Conservation (phyloP, 192 early-diverging fungal species). For the Coemansia biformis region DNA sequence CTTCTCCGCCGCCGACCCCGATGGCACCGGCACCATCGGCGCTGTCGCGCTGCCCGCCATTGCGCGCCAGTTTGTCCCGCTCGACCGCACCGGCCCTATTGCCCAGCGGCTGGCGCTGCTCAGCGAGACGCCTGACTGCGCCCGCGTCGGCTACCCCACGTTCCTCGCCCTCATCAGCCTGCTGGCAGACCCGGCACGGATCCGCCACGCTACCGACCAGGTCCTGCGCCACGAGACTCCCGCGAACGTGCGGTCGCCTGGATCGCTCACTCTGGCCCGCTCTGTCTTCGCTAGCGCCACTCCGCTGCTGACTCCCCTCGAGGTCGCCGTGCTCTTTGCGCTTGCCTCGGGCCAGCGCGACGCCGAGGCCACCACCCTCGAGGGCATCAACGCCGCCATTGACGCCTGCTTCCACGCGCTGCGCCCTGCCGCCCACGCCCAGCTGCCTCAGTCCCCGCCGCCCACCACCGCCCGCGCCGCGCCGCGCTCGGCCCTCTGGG, state of each 20-base stretch:
- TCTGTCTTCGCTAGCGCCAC: slow-evolving; percentile 12
- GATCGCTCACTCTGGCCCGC: slow-evolving; percentile 8
- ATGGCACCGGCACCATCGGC: slow-evolving; percentile 29
- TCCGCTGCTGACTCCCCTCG: slow-evolving; percentile 41
- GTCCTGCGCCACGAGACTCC: slow-evolving; percentile 17
- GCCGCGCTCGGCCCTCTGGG: slow-evolving; percentile 24
- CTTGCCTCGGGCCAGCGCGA: slow-evolving; percentile 31
- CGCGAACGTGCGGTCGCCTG: slow-evolving; percentile 6
- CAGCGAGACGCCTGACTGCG: slow-evolving; percentile 13
- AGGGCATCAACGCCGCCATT: slow-evolving; percentile 10
- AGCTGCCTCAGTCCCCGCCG: slow-evolving; percentile 7
- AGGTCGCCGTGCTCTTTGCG: slow-evolving; percentile 42
- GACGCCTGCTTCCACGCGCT: slow-evolving; percentile 28
- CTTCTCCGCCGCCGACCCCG: slow-evolving; percentile 22
- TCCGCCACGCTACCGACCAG: slow-evolving; percentile 43
- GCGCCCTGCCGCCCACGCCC: slow-evolving; percentile 11
- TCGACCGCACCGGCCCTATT: slow-evolving; percentile 18
- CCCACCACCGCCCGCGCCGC: neutral
- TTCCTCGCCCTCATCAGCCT: slow-evolving; percentile 47
- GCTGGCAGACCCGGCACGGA: slow-evolving; percentile 30
- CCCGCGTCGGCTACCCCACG: slow-evolving; percentile 53
- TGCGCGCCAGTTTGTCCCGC: slow-evolving; percentile 29
- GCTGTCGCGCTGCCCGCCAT: slow-evolving; percentile 35
- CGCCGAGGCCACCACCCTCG: slow-evolving; percentile 18
- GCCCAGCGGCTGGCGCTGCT: slow-evolving; percentile 36